phyloP scores from a whole-genome alignment of 495 filamentous ascomycete genomes.

The Evernia prunastri region DNA sequence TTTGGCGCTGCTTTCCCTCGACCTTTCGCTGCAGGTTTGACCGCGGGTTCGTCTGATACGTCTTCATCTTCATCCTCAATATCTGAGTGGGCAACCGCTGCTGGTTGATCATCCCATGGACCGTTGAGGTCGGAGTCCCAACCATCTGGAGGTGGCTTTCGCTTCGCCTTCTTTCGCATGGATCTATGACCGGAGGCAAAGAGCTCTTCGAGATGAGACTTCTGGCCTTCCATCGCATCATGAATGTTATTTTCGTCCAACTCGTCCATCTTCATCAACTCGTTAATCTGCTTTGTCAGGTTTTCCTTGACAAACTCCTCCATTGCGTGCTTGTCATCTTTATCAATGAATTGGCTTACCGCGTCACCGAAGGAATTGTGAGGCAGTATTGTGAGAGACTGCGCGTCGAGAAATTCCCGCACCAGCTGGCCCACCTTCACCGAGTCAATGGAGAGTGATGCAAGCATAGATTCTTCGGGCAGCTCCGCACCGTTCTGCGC shows the following conservation, averaged over 20 bases:
- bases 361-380: conserved; percentile 90
- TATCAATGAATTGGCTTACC: conserved; percentile 87
- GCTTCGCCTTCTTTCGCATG: conserved; percentile 49
- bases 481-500: conserved; percentile 42
- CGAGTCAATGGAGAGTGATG: conserved; percentile 57
- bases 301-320: conserved; percentile 81
- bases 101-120: conserved; percentile 72
- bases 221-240: conserved; percentile 64
- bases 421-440: conserved; percentile 87
- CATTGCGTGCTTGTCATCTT: conserved; percentile 91
- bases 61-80: conserved; percentile 44
- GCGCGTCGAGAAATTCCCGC: conserved; percentile 71
- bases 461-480: conserved; percentile 53
- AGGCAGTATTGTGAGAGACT: conserved; percentile 83
- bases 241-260: conserved; percentile 64
- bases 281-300: conserved; percentile 66
- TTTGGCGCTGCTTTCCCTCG: conserved; percentile 41
- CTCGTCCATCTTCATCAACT: conserved; percentile 58
- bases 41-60: conserved; percentile 30
- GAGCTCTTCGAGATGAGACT: conserved; percentile 60
- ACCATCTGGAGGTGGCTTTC: conserved; percentile 62
- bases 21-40: conserved; percentile 40
- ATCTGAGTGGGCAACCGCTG: conserved; percentile 56
- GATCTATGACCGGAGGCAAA: conserved; percentile 64
- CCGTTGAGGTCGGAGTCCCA: conserved; percentile 90